phyloP scores from a whole-genome alignment of 768 basidiomycete species.

The Tricholoma terreum region DNA sequence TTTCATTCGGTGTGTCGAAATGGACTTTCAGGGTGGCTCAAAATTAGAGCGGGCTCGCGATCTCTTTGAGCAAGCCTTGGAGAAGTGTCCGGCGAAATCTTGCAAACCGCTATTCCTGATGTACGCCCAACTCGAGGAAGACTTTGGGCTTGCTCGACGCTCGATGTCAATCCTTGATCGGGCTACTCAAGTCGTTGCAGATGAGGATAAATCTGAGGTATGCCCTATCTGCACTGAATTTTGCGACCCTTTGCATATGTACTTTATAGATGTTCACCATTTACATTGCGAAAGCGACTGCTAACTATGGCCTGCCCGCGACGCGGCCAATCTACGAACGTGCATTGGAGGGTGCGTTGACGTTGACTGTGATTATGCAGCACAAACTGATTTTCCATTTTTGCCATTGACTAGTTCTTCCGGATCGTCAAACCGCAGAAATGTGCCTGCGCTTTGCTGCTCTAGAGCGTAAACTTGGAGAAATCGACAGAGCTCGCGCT shows the following conservation, averaged over 20 bases:
- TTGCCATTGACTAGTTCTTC: slow-evolving; percentile 49
- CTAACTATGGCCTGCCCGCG: slow-evolving; percentile 93
- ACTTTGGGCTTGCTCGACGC: slow-evolving; percentile 90
- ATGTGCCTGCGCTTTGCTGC: slow-evolving; percentile 97
- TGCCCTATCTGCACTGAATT: slow-evolving; percentile 15
- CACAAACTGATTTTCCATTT: not conserved
- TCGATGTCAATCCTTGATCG: slow-evolving; percentile 96
- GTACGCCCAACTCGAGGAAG: slow-evolving; percentile 96
- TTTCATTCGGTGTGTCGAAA: not conserved
- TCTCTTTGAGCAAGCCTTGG: slow-evolving; percentile 95
- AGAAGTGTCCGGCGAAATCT: slow-evolving; percentile 92
- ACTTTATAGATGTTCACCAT: slow-evolving; percentile 82
- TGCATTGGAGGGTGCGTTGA: slow-evolving; percentile 67
- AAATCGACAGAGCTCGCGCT: slow-evolving; percentile 95
- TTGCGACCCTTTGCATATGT: not conserved
- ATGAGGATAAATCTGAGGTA: slow-evolving; percentile 95
- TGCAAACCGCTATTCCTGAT: slow-evolving; percentile 94
- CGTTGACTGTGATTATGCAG: not conserved
- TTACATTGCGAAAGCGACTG: slow-evolving; percentile 96
- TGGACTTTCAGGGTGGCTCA: slow-evolving; percentile 65
- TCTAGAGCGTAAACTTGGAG: slow-evolving; percentile 95
- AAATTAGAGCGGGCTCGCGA: slow-evolving; percentile 97
- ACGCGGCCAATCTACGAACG: slow-evolving; percentile 96
- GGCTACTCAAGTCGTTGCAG: slow-evolving; percentile 80
- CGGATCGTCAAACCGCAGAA: slow-evolving; percentile 91